These are phyloP conservation scores for Pichia exigua DNA, from an alignment of 805 yeast species.

Conservation along the genomic window DNA sequence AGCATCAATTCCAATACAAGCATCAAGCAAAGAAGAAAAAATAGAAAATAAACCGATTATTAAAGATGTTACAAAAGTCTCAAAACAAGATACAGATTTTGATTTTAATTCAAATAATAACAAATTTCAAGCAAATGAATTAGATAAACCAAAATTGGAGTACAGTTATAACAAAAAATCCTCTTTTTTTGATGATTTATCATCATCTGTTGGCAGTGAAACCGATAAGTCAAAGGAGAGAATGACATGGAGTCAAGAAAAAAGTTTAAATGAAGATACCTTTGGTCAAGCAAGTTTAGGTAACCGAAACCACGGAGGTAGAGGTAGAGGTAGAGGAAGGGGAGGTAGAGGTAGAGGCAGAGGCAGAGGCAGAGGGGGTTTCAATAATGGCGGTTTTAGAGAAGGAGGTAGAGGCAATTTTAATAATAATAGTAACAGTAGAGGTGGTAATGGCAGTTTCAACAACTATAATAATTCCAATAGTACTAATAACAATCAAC, in stretches of 20 bases:
- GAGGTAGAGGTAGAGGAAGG: slow-evolving; percentile 47
- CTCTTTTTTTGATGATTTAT: slow-evolving; percentile 83
- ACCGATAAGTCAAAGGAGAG: slow-evolving; percentile 29
- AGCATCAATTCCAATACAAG: background rate
- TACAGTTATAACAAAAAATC: slow-evolving; percentile 63
- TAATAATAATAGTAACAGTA: slow-evolving; percentile 26
- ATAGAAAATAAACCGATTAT: background rate
- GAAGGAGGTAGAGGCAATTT: slow-evolving; percentile 46
- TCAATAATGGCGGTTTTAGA: slow-evolving; percentile 12
- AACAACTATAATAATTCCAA: background rate
- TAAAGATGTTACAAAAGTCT: background rate
- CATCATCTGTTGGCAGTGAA: slow-evolving; percentile 47
- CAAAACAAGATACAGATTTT: slow-evolving; percentile 38
- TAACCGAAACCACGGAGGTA: slow-evolving; percentile 20
- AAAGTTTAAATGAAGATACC: slow-evolving; percentile 67
- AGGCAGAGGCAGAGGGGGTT: slow-evolving; percentile 15
- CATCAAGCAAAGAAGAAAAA: background rate
- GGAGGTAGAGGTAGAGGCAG: slow-evolving; percentile 27
- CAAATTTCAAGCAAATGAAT: slow-evolving; percentile 44
- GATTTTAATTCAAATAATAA: slow-evolving; percentile 74
- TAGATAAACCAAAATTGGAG: slow-evolving; percentile 18
- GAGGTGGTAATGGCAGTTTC: slow-evolving; percentile 7
- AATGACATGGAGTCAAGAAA: slow-evolving; percentile 68
- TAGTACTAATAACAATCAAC: background rate
- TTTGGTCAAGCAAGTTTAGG: slow-evolving; percentile 55